These are phyloP conservation scores for Carex parvula DNA, from an alignment of 176 grass and related monocot genomes.

Conservation along the genomic window DNA sequence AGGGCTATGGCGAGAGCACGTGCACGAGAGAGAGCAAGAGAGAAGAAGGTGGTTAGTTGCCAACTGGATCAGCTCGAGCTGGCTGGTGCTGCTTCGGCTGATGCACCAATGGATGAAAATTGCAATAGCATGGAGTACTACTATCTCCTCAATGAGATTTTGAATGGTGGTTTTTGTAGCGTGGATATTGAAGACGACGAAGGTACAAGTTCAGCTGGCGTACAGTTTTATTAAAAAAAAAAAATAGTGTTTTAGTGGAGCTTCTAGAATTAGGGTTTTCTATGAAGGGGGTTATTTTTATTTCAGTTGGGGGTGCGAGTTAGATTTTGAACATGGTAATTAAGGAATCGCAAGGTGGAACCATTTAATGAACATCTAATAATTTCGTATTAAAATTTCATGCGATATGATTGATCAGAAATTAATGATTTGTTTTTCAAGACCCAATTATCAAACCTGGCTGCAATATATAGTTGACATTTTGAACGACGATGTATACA, in stretches of 20 bases:
- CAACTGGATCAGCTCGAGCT: constrained; percentile 28
- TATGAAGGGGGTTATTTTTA: neutral
- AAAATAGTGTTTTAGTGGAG: neutral
- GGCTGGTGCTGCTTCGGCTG: constrained; percentile 9
- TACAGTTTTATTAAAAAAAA: constrained; percentile 38
- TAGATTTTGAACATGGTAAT: neutral
- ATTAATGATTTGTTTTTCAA: neutral
- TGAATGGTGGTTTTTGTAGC: constrained; percentile 41
- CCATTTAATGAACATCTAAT: neutral
- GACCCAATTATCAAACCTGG: neutral
- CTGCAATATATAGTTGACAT: neutral
- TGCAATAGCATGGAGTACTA: constrained; percentile 39
- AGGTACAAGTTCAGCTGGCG: constrained; percentile 53
- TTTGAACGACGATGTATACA: neutral
- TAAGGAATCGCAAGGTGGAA: neutral
- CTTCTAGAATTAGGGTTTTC: constrained; percentile 22
- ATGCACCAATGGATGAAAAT: constrained; percentile 15
- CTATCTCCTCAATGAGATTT: constrained; percentile 43
- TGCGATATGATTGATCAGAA: neutral
- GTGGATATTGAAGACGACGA: constrained; percentile 53
- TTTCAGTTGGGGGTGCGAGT: neutral
- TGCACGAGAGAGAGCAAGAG: constrained; percentile 28
- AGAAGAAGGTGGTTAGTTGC: constrained; percentile 35
- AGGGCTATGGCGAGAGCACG: constrained; percentile 30
- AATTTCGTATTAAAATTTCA: neutral